Base-by-base conservation (phyloP, 129 eudicot genomes). In the Apium graveolens region DNA sequence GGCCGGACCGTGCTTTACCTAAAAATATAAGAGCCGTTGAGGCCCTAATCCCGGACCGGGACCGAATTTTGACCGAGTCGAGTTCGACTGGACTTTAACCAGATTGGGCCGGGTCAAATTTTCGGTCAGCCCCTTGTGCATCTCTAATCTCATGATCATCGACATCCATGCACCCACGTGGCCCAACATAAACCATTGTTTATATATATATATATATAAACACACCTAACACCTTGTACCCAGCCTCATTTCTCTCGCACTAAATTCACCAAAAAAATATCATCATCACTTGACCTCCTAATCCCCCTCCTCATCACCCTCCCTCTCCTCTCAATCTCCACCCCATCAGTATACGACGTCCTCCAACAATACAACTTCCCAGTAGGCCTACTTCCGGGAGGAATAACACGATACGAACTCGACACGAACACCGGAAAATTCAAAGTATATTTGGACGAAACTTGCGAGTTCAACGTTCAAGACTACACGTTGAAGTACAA, bases 341-440 rank as follows among this genome's bases (percentile, higher is more conserved):
- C 55, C 1, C 77, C 80, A 0, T 74, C 94, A 3, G 94, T 77
- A 39, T 89, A 89, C 81, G 82, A 89, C 51, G 82, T 73, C 0
- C 76, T 89, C 5, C 77, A 79, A 38, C 49, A 80, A 7, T 89
- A 83, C 84, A 84, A 78, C 35, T 89, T 89, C 37, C 91, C 94
- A 5, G 71, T 81, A 7, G 91, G 94, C 11, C 83, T 89, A 3
- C 91, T 89, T 20, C 94, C 94, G 2, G 18, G 46, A 46, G 94
- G 94, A 1, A 85, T 82, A 39, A 87, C 86, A 11, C 76, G 82
- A 42, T 92, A 92, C 89, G 88, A 88, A 1, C 85, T 90, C 0
- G 85, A 92, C 86, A 21, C 39, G 41, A 31, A 35, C 45, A 90
- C 90, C 35, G 96, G 97, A 8, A 73, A 85, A 5, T 92, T 92